Evolutionary conservation across 2,329 filamentous ascomycete species (phyloP).

Genomic region (Trichoderma koningiopsis): DNA sequence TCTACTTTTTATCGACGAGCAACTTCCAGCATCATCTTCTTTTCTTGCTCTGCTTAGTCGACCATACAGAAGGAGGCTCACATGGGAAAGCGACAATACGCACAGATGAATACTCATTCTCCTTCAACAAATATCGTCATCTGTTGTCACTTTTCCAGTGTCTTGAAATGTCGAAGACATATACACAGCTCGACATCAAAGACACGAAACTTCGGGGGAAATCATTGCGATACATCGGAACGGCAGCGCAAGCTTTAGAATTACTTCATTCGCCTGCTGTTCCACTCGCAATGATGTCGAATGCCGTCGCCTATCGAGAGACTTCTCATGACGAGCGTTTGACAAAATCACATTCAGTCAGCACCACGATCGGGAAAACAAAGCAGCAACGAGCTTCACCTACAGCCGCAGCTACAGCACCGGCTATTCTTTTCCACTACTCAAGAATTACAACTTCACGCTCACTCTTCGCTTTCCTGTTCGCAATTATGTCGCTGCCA

Average conservation of each 20-base stretch:
- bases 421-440: neutral
- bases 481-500: neutral
- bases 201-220: slow-evolving; percentile 2
- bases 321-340: neutral
- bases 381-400: neutral
- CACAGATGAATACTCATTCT: neutral
- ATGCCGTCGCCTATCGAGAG: neutral
- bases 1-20: neutral
- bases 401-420: neutral
- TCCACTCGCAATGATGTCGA: slow-evolving; percentile 16
- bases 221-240: slow-evolving; percentile 11
- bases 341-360: slow-evolving; percentile 8
- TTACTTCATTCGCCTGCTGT: neutral
- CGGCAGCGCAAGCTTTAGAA: neutral
- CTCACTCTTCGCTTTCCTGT: neutral
- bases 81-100: neutral
- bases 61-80: neutral
- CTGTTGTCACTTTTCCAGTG: neutral
- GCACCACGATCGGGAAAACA: slow-evolving; percentile 10
- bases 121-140: neutral
- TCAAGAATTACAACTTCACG: neutral
- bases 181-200: neutral
- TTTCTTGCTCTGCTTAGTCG: neutral
- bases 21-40: neutral
- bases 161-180: neutral